phyloP scores from a whole-genome alignment of 176 grass and related monocot species.

The Olyra latifolia region DNA sequence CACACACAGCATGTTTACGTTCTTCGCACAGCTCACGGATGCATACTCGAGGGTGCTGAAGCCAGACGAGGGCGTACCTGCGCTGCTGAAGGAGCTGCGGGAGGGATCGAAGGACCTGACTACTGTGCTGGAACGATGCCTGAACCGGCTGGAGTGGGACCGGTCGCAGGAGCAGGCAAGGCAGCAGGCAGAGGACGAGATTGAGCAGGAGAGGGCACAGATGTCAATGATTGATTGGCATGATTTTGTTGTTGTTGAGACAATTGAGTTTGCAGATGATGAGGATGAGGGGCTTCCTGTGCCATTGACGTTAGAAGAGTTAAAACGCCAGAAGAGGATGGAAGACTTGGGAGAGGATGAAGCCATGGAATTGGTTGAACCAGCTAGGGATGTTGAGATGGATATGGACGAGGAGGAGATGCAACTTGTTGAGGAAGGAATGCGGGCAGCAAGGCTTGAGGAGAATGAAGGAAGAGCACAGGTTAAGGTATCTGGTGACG shows the following conservation, averaged over 20 bases:
- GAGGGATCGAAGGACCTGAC: conserved; percentile 58
- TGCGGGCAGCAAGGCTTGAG: conserved; percentile 66
- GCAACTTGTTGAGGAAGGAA: conserved; percentile 93
- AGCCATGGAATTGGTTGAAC: conserved; percentile 52
- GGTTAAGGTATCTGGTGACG: conserved; percentile 51
- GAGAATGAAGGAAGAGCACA: conserved; percentile 45
- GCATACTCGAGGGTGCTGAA: conserved; percentile 80
- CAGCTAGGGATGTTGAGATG: conserved; percentile 74
- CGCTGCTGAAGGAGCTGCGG: conserved; percentile 47
- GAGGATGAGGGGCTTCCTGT: conserved; percentile 76
- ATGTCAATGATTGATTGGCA: conserved; percentile 99
- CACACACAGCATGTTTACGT: conserved; percentile 93
- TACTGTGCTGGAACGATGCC: conserved; percentile 70
- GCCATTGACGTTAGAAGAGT: conserved; percentile 69
- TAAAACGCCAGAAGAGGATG: conserved; percentile 90
- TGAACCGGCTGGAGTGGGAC: conserved; percentile 92
- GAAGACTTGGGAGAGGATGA: conserved; percentile 58
- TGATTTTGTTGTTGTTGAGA: conserved; percentile 90
- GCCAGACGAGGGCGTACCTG: conserved; percentile 50
- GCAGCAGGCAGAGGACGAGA: conserved; percentile 88
- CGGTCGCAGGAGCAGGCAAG: conserved; percentile 86
- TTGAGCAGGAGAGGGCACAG: conserved; percentile 80
- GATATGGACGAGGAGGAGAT: conserved; percentile 97
- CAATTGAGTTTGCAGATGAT: conserved; percentile 89
- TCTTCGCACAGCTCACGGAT: conserved; percentile 79